Evolutionary conservation across 2,329 filamentous ascomycete genomes (phyloP).

Genomic region (Diaporthe capsici): DNA sequence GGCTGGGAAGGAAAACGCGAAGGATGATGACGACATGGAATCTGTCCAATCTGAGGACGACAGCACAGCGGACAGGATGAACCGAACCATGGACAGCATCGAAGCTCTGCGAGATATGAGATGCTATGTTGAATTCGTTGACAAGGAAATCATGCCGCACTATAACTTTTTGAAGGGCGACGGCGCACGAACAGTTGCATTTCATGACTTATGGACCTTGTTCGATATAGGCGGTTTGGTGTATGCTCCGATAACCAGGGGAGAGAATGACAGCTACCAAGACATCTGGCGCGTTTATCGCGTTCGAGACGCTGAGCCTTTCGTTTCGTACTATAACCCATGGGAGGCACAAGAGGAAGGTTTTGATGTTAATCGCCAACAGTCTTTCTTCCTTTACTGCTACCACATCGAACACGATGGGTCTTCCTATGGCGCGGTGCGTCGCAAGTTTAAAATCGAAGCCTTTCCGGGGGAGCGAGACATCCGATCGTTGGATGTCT

Average conservation of each 20-base stretch:
- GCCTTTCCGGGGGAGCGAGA: background rate
- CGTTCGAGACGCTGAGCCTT: background rate
- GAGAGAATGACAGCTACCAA: slow-evolving; percentile 1
- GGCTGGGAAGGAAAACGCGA: background rate
- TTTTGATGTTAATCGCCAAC: background rate
- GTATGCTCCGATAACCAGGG: background rate
- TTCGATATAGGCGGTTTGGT: slow-evolving; percentile 23
- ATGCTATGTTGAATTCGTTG: slow-evolving; percentile 28
- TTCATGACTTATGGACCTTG: slow-evolving; percentile 19
- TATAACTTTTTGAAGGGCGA: background rate
- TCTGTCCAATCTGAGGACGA: background rate
- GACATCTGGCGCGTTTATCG: slow-evolving; percentile 11
- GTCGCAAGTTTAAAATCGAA: background rate
- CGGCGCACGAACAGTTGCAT: background rate
- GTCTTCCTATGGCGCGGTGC: slow-evolving; percentile 15
- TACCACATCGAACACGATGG: slow-evolving; percentile 27
- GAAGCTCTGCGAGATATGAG: slow-evolving; percentile 29
- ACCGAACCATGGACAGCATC: slow-evolving; percentile 5
- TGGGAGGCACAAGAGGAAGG: background rate
- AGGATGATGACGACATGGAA: background rate
- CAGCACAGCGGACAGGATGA: background rate
- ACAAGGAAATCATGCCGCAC: slow-evolving; percentile 10
- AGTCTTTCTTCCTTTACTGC: background rate
- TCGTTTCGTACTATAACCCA: background rate
- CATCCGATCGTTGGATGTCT: background rate